Percentiles rank a stretch among this genome's conserved stretches.
phyloP scores from a whole-genome alignment of 1,284 basidiomycete species.

The Rugosomyces carneus region DNA sequence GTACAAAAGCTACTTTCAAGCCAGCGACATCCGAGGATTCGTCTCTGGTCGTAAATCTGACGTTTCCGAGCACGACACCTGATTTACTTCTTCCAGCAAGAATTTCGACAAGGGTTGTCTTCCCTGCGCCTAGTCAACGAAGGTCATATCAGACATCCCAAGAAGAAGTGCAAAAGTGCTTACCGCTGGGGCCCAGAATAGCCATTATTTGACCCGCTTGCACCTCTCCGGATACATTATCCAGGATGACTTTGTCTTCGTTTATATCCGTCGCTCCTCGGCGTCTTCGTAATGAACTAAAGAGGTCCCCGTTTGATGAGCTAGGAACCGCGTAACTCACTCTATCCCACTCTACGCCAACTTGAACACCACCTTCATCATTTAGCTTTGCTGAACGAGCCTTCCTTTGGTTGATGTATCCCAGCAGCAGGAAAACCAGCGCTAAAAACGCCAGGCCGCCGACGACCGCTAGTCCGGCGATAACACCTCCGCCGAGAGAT shows the following conservation, averaged over 20 bases:
- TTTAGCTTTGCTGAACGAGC: constrained; percentile 45
- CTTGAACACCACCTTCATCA: constrained; percentile 33
- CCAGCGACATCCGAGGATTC: constrained; percentile 12
- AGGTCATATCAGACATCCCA: not conserved
- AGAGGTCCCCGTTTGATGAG: constrained; percentile 16
- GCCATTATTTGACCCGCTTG: constrained; percentile 79
- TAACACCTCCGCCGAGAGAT: constrained; percentile 74
- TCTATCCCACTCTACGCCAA: constrained; percentile 64
- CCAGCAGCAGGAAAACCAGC: constrained; percentile 53
- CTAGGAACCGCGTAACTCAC: constrained; percentile 60
- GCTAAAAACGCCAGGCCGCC: constrained; percentile 59
- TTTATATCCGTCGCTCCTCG: constrained; percentile 18
- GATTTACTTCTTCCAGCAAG: constrained; percentile 74
- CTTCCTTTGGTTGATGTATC: constrained; percentile 52
- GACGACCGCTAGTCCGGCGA: constrained; percentile 82
- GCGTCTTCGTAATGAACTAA: constrained; percentile 14
- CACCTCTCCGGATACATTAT: constrained; percentile 63
- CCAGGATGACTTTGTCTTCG: constrained; percentile 66
- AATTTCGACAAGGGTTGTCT: constrained; percentile 82
- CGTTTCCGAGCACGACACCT: constrained; percentile 60
- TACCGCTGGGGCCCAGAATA: constrained; percentile 81
- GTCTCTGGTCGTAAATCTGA: constrained; percentile 45
- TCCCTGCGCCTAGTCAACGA: constrained; percentile 56
- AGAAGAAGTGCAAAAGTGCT: constrained; percentile 13
- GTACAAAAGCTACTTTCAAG: constrained; percentile 74